Evolutionary conservation across 495 filamentous ascomycete genomes (phyloP), one percentile per base, ranked within the genome.

Genomic region (Paragyromitra xinjiangensis): DNA sequence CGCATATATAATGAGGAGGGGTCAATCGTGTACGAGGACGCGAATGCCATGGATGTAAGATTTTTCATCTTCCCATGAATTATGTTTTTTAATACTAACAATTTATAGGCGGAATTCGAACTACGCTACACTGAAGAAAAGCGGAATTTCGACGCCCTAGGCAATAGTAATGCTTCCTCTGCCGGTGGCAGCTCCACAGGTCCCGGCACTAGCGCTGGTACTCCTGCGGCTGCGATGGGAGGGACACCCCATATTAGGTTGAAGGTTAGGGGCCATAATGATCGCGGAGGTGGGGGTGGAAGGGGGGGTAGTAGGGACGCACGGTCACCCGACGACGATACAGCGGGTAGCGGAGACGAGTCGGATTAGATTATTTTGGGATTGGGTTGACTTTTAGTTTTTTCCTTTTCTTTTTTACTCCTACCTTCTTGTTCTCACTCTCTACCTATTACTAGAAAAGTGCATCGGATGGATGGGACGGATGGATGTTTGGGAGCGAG

Each of bases 1-100:
- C 87, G 93, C 81, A 94, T 91, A 6, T 99, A 95, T 85, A 99
- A 99, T 84, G 95, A 99, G 84, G 95, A 98, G 81, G 91, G 90
- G 51, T 97, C 94, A 84, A 83, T 93, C 71, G 87, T 99, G 59
- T 98, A 93, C 85, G 89, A 92, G 80, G 96, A 99, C 87, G 95
- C 94, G 56, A 94, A 94, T 82, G 85, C 90, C 55, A 98, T 99
- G 83, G 94, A 97, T 88, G 95, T 97, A 55, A 51, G 80, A 66
- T 58, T 48, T 26, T 55, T 48, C 59, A 22, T 14, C 9, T 62
- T 48, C 1, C 37, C 29, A 3, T 34, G 2, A 34, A 42, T 65
- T 55, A 3, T 55, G 24, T 14, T 2, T 39, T 63, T 40, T 9
- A 64, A 69, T 74, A 26, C 26, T 79, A 42, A 78, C 5, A 0